A percentile compares a stretch with the other conserved stretches of the same genome.
phyloP scores from a whole-genome alignment of 2,329 filamentous ascomycete genomes.

The Ceratocystis eucalypticola region DNA sequence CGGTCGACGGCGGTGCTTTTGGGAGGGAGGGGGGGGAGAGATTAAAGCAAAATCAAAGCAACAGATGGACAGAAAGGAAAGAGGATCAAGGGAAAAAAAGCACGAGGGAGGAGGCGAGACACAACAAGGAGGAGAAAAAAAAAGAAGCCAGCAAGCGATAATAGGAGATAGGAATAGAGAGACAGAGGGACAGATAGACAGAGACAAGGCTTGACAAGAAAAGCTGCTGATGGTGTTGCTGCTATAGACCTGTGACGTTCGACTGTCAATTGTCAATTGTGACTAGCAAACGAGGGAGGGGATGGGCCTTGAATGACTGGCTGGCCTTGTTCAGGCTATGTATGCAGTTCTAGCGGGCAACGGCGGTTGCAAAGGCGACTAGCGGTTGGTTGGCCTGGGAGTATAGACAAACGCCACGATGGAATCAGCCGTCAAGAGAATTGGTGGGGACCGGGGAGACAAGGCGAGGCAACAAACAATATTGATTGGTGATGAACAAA shows the following conservation, averaged over 20 bases:
- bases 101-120: neutral
- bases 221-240: neutral
- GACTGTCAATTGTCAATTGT: neutral
- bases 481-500: too few relatives aligned
- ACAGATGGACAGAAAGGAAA: neutral
- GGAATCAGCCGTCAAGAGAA: neutral
- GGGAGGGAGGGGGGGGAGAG: neutral
- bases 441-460: too few relatives aligned
- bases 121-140: neutral
- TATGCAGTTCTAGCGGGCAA: neutral
- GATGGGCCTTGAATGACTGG: slow-evolving; percentile 13
- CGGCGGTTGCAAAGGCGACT: neutral
- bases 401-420: neutral
- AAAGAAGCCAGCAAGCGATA: slow-evolving; percentile 4
- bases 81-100: slow-evolving; percentile 10
- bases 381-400: neutral
- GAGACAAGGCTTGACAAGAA: neutral
- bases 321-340: slow-evolving; percentile 12
- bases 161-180: neutral
- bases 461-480: too few relatives aligned
- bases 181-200: neutral
- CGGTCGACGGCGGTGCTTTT: too few relatives aligned
- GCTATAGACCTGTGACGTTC: too few relatives aligned
- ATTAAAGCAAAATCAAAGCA: neutral
- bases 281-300: slow-evolving; percentile 11